Conservation (phyloP, 345 rosid genomes). For the Citropsis articulata region DNA sequence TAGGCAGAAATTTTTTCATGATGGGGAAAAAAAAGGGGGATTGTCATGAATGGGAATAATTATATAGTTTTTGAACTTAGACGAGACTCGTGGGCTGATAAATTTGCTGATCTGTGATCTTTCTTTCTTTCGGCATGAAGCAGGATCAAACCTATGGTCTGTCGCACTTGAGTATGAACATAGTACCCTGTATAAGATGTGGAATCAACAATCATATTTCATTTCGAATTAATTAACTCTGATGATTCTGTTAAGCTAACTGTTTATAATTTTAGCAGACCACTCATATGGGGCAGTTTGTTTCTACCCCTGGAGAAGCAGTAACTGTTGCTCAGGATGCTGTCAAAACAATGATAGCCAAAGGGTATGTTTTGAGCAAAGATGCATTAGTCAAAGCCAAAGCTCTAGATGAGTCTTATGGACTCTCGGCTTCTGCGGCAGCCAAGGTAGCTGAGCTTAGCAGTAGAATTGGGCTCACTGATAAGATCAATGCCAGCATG, state of each 20-base stretch:
- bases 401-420: conserved; percentile 63
- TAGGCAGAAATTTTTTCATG: not conserved
- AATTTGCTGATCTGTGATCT: not conserved
- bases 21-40: not conserved
- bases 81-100: not conserved
- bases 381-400: conserved; percentile 71
- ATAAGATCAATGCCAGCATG: conserved; percentile 56
- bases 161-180: not conserved
- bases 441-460: conserved; percentile 69
- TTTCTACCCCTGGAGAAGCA: conserved; percentile 66
- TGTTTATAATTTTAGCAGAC: conserved; percentile 30
- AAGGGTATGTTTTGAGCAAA: conserved; percentile 72
- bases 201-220: not conserved
- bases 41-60: not conserved
- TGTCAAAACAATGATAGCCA: conserved; percentile 69
- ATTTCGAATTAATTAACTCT: not conserved
- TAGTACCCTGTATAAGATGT: not conserved
- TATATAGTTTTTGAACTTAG: not conserved
- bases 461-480: conserved; percentile 62
- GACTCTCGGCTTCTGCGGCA: conserved; percentile 56
- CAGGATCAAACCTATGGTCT: not conserved
- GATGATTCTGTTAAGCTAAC: not conserved
- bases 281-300: conserved; percentile 37
- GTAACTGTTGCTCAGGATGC: conserved; percentile 75
- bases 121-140: too few species aligned